Evolutionary conservation across 106 monocot species (phyloP), one percentile per base, ranked within the genome.

Genomic region (Amphibolis antarctica): DNA sequence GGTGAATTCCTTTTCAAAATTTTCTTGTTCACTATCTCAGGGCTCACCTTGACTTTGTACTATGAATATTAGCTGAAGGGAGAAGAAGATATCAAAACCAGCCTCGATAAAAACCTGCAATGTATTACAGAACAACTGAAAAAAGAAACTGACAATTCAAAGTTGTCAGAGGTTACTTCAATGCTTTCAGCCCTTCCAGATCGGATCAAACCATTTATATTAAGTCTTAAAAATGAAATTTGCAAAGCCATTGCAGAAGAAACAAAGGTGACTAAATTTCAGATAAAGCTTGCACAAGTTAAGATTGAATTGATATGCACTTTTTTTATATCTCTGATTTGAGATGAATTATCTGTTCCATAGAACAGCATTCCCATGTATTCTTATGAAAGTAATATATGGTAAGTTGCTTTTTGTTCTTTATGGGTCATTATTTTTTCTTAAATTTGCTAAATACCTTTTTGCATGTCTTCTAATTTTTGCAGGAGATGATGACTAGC

Each of bases 1-100:
- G 28, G 1, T 51, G 57, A 53, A 29, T 14, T 42, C 43, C 31
- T 54, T 36, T 19, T 55, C 14, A 2, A 10, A 28, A 11, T 18
- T 30, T 53, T 13, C 46, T 56, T 54, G 43, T 29, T 28, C 28
- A 13, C 5, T 24, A 48, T 21, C 14, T 42, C 64, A 36, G 42
- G 24, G 11, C 46, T 46, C 15, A 65, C n/a, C 18, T 46, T 53
- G 29, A 47, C 60, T 64, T 64, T 56, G 42, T 70, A 76, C 44
- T 59, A 18, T 61, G 58, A 43, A 67, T 0, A 67, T 74, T 75
- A 99, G 98, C 68, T 85, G 61, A 99, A 85, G 75, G 80, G 65
- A 71, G 77, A 96, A 62, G 86, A 88, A 53, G 77, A 75, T 60
- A 74, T 91, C 71, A 92, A 88, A 77, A 62, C 67, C 43, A 78